Conservation (phyloP, 768 basidiomycete genomes). For the Macrolepiota fuliginosa region DNA sequence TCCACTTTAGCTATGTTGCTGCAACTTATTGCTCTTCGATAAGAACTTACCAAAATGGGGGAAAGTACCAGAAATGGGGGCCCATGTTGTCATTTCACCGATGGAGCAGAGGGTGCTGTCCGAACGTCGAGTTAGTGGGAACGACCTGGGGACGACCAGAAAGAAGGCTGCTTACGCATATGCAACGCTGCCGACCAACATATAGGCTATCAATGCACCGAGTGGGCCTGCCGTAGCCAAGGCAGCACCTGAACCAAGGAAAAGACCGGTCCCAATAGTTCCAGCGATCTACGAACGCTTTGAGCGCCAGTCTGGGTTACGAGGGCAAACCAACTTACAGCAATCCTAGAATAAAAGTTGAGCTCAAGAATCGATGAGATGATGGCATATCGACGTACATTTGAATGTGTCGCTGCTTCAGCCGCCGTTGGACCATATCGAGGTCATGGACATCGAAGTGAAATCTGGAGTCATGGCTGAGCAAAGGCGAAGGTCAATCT, state of each 20-base stretch:
- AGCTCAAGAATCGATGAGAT: background rate
- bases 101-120: constrained; percentile 58
- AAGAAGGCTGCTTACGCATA: constrained; percentile 51
- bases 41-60: constrained; percentile 57
- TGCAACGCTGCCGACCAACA: constrained; percentile 61
- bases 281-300: constrained; percentile 53
- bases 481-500: background rate
- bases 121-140: background rate
- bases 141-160: background rate
- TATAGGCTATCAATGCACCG: constrained; percentile 65
- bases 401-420: constrained; percentile 78
- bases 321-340: constrained; percentile 39
- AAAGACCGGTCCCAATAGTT: constrained; percentile 73
- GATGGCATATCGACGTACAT: constrained; percentile 45
- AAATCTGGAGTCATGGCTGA: constrained; percentile 24
- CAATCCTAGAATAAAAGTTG: constrained; percentile 45
- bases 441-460: constrained; percentile 60
- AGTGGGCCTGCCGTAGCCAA: constrained; percentile 60
- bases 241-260: constrained; percentile 67
- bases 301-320: background rate
- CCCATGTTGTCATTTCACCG: constrained; percentile 80
- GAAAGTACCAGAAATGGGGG: constrained; percentile 77
- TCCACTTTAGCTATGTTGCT: background rate
- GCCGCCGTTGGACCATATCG: constrained; percentile 68
- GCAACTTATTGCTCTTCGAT: background rate